Percentiles rank a stretch among this genome's conserved stretches.
phyloP scores from a whole-genome alignment of 1,139 yeast species.

The Kodamaea sp. region DNA sequence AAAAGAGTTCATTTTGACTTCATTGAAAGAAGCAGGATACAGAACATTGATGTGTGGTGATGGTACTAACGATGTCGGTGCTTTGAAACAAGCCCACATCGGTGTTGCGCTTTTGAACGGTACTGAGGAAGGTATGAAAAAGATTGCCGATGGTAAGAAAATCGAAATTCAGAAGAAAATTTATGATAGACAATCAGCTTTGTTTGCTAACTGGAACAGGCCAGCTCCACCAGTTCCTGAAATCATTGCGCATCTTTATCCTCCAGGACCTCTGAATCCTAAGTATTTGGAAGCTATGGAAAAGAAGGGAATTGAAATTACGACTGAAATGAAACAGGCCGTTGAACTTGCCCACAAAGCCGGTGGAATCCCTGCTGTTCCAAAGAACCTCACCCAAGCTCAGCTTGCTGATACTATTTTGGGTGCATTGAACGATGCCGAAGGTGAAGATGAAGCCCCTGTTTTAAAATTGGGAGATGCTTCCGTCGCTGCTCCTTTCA shows the following conservation, averaged over 20 bases:
- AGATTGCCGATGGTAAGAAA: constrained; percentile 79
- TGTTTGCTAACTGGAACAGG: constrained; percentile 80
- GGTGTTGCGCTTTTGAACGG: constrained; percentile 97
- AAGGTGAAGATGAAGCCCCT: constrained; percentile 85
- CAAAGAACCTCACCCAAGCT: constrained; percentile 42
- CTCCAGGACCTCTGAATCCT: constrained; percentile 94
- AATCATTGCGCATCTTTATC: constrained; percentile 88
- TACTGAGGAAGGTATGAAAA: constrained; percentile 91
- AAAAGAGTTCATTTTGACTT: constrained; percentile 85
- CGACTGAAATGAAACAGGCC: constrained; percentile 63
- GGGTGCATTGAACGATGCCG: constrained; percentile 67
- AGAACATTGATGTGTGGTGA: constrained; percentile 99
- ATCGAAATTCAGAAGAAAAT: constrained; percentile 64
- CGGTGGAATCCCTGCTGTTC: constrained; percentile 31
- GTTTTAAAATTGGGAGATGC: constrained; percentile 96
- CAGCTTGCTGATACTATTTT: constrained; percentile 72
- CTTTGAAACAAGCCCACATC: constrained; percentile 95
- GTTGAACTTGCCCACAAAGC: constrained; percentile 53
- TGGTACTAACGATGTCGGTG: constrained; percentile 99
- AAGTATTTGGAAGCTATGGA: constrained; percentile 84
- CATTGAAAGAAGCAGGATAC: constrained; percentile 86
- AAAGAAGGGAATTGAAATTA: constrained; percentile 73
- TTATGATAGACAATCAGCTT: constrained; percentile 80
- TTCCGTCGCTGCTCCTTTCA: constrained; percentile 98
- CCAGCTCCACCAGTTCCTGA: constrained; percentile 87